Conservation (phyloP, 805 yeast species). For the Candida berthetii region DNA sequence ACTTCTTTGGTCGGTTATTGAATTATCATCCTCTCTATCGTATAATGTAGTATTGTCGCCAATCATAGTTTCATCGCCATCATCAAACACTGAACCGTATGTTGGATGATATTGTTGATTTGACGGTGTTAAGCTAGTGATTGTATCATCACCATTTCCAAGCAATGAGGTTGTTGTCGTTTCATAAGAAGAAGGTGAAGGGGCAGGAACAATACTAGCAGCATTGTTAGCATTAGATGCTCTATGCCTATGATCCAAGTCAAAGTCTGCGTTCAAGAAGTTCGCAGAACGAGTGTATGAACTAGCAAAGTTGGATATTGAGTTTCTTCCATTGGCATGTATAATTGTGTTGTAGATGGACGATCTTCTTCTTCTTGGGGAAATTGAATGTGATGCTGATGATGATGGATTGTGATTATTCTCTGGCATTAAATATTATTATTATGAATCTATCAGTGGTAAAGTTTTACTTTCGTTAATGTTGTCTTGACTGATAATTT, state of each 20-base stretch:
- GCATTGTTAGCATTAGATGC: background rate
- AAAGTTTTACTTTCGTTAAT: too few relatives aligned
- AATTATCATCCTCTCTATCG: background rate
- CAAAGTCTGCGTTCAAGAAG: slow-evolving; percentile 21
- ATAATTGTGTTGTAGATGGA: slow-evolving; percentile 15
- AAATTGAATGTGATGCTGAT: too few relatives aligned
- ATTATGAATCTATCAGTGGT: too few relatives aligned
- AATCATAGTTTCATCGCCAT: background rate
- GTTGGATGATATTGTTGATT: background rate
- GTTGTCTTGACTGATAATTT: too few relatives aligned
- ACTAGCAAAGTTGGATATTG: slow-evolving; percentile 18
- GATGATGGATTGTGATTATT: too few relatives aligned
- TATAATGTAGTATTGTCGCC: background rate
- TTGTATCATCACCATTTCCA: background rate
- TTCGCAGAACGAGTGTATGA: slow-evolving; percentile 19
- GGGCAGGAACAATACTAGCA: too few relatives aligned
- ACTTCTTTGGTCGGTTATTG: slow-evolving; percentile 8
- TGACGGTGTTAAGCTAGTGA: background rate
- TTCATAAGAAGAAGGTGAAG: too few relatives aligned
- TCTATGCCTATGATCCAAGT: slow-evolving; percentile 13
- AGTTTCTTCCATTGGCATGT: slow-evolving; percentile 17
- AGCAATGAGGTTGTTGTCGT: background rate
- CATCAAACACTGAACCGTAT: background rate
- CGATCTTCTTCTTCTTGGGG: slow-evolving; percentile 1
- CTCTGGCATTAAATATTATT: too few relatives aligned